phyloP scores from a whole-genome alignment of 73 alveolate species.

The Durusdinium trenchii region DNA sequence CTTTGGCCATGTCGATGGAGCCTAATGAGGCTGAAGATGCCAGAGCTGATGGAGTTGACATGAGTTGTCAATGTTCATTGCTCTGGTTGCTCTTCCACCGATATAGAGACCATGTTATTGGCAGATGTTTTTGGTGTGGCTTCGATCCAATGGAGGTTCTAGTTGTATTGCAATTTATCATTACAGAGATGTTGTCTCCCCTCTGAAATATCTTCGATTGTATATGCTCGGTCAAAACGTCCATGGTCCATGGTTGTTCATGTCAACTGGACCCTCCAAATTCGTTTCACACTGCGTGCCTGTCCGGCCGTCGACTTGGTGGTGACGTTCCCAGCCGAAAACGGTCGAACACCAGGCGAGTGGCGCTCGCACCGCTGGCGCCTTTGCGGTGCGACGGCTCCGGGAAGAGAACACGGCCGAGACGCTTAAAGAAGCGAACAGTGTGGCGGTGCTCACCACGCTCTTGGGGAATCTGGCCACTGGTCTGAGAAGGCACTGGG shows the following conservation, averaged over 20 bases:
- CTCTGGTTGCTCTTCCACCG: neutral
- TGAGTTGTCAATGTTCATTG: neutral
- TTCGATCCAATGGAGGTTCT: no score
- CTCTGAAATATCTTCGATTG: no score
- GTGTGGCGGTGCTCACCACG: constrained; percentile 41
- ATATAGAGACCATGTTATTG: neutral
- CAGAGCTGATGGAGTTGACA: neutral
- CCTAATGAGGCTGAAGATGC: neutral
- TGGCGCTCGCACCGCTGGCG: neutral
- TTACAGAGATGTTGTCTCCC: no score
- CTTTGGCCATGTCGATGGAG: constrained; percentile 80
- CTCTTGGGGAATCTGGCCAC: constrained; percentile 53
- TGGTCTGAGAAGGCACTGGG: neutral
- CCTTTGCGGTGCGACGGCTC: constrained; percentile 57
- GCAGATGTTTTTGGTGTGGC: neutral
- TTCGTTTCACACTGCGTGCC: no score
- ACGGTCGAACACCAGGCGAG: neutral
- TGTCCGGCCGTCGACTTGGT: no score
- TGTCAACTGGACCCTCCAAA: no score
- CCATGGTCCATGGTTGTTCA: no score
- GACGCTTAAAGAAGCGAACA: constrained; percentile 29
- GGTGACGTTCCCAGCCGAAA: no score
- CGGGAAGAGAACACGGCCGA: constrained; percentile 20
- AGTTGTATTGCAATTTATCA: no score
- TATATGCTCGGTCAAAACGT: no score